Percentiles rank a stretch among this genome's conserved stretches.
Conservation (phyloP, 495 filamentous ascomycete genomes). For the Xylaria intraflava region DNA sequence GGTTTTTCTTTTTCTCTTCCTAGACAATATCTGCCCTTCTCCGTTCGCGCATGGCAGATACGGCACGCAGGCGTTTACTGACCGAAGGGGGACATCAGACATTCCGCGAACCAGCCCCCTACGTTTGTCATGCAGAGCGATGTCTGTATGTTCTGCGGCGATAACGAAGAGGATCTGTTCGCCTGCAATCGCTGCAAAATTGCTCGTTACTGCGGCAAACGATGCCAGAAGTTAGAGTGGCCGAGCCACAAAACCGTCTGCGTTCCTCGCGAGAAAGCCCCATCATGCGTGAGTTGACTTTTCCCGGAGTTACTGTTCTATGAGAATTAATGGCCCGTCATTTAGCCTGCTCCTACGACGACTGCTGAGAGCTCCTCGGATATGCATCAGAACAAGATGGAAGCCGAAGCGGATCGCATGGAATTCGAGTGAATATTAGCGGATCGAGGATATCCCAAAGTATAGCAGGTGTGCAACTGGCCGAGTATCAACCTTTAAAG, state of each 20-base stretch:
- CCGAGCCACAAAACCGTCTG: slow-evolving; percentile 10
- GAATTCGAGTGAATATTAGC: background rate
- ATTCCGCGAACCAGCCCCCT: slow-evolving; percentile 6
- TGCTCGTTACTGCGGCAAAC: slow-evolving; percentile 12
- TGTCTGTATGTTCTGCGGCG: slow-evolving; percentile 1
- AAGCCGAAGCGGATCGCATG: background rate
- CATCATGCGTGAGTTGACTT: background rate
- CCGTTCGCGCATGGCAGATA: no score
- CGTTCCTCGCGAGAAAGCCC: background rate
- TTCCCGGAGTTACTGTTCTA: background rate
- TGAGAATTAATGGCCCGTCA: background rate
- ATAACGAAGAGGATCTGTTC: background rate
- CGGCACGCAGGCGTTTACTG: background rate
- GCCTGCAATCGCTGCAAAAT: slow-evolving; percentile 10
- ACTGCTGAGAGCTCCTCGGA: background rate
- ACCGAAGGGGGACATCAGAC: background rate
- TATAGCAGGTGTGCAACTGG: no score
- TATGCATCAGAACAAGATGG: background rate
- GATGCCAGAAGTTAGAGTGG: slow-evolving; percentile 12
- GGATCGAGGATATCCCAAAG: no score
- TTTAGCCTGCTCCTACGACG: background rate
- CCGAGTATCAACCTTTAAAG: no score
- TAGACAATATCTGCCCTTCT: background rate
- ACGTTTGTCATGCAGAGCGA: slow-evolving; percentile 8
- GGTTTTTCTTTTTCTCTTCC: background rate